These are phyloP conservation scores for Blumeria hordei DNA, from an alignment of 2,329 filamentous ascomycete species.

Conservation along the genomic window DNA sequence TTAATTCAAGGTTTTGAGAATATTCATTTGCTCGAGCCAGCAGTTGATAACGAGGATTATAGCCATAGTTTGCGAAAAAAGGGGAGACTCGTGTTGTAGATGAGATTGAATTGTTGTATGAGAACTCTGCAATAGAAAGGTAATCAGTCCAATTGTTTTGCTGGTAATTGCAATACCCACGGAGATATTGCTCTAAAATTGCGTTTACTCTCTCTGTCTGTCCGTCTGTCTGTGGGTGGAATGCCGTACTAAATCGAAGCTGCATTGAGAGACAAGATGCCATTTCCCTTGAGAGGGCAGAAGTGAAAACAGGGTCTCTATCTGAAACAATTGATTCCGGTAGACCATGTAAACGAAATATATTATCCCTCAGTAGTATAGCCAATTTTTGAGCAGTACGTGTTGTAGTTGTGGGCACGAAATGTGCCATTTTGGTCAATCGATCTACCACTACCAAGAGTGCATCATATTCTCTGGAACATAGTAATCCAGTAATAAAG, in stretches of 20 bases:
- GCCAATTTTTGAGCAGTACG: too few species aligned
- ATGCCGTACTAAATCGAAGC: neutral
- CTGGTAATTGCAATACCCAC: slow-evolving; percentile 3
- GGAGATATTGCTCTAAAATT: slow-evolving; percentile 2
- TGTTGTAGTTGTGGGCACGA: too few species aligned
- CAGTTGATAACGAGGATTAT: neutral
- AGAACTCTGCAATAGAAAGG: slow-evolving; percentile 2
- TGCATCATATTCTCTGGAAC: neutral
- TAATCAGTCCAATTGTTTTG: slow-evolving; percentile 3
- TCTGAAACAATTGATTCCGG: neutral
- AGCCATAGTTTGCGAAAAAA: neutral
- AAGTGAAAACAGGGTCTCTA: neutral
- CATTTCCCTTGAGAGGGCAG: neutral
- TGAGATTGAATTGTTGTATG: slow-evolving; percentile 1
- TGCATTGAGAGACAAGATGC: neutral
- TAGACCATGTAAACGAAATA: neutral
- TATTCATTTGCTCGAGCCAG: neutral
- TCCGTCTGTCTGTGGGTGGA: slow-evolving; percentile 2
- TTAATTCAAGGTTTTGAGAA: neutral
- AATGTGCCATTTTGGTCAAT: neutral
- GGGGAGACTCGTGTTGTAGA: neutral
- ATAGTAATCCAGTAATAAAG: neutral
- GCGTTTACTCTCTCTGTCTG: slow-evolving; percentile 2
- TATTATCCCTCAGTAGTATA: too few species aligned
- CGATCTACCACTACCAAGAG: neutral